Evolutionary conservation across 257 asterid species (phyloP).

Genomic region (Capsicum chinense): DNA sequence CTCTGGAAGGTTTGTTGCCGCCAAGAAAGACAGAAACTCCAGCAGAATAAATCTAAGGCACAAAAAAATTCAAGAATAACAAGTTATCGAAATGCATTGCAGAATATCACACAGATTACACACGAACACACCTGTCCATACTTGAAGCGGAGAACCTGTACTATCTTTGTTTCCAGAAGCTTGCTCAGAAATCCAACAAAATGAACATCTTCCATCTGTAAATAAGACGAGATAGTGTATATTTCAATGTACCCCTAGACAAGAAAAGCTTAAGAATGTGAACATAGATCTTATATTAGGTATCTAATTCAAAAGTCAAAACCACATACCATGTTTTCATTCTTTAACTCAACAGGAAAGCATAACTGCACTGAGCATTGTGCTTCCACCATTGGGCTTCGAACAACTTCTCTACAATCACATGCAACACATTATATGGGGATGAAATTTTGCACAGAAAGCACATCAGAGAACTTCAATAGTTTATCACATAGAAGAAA

Average conservation of each 20-base stretch:
- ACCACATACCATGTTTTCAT: conserved; percentile 67
- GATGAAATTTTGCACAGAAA: conserved; percentile 5
- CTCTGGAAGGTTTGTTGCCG: conserved; percentile 91
- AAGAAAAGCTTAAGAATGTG: conserved; percentile 20
- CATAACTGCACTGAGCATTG: conserved; percentile 96
- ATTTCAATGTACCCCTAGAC: background rate
- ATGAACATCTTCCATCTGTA: conserved; percentile 88
- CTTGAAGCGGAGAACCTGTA: conserved; percentile 91
- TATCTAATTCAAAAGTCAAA: background rate
- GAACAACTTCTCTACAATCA: conserved; percentile 78
- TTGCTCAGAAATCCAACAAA: conserved; percentile 87
- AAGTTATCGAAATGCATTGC: conserved; percentile 27
- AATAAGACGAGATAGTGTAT: conserved; percentile 33
- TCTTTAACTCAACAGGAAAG: conserved; percentile 88
- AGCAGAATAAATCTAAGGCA: conserved; percentile 80
- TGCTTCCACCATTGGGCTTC: conserved; percentile 97
- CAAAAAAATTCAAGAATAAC: conserved; percentile 35
- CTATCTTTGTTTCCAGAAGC: conserved; percentile 89
- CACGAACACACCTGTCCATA: conserved; percentile 72
- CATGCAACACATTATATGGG: conserved; percentile 35
- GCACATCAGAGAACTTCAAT: conserved; percentile 18
- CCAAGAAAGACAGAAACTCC: conserved; percentile 96
- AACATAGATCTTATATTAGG: background rate
- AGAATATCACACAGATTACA: conserved; percentile 28
- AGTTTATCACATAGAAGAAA: conserved; percentile 20